Percentiles rank a stretch among this genome's conserved stretches.
phyloP scores from a whole-genome alignment of 257 asterid genomes.

The Solanum phureja region DNA sequence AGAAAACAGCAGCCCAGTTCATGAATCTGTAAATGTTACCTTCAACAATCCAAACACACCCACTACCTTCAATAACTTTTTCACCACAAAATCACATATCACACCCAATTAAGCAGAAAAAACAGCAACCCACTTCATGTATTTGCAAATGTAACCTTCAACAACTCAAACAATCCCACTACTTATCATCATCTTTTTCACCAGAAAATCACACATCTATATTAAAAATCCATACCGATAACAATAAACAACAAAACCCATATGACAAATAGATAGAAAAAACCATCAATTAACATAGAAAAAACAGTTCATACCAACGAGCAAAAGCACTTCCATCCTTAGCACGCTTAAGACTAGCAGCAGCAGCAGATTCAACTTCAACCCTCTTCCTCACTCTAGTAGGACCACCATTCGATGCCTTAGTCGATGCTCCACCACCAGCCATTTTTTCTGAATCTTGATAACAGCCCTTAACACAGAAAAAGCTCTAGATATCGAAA shows the following conservation, averaged over 20 bases:
- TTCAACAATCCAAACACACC: not conserved
- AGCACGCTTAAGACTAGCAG: constrained; percentile 62
- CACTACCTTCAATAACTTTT: not conserved
- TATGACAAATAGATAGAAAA: not conserved
- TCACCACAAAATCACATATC: not conserved
- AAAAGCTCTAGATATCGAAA: not conserved
- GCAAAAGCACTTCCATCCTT: constrained; percentile 85
- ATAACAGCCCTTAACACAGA: not conserved
- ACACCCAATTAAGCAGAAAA: not conserved
- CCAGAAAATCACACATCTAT: fast-evolving
- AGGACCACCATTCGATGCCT: constrained; percentile 18
- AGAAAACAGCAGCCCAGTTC: not conserved
- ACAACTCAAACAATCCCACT: not conserved
- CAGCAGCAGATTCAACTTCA: constrained; percentile 35
- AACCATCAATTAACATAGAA: not conserved
- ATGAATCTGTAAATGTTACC: not conserved
- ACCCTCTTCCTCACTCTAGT: constrained; percentile 56
- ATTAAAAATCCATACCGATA: too few species aligned
- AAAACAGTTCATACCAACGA: constrained; percentile 34
- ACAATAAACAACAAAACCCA: not conserved
- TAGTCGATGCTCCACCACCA: constrained; percentile 22
- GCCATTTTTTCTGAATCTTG: constrained; percentile 21
- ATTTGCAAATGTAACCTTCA: not conserved
- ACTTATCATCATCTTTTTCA: not conserved
- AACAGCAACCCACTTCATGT: not conserved